Conservation (phyloP, 164 flowering plant species). For the Berberis vulgaris region DNA sequence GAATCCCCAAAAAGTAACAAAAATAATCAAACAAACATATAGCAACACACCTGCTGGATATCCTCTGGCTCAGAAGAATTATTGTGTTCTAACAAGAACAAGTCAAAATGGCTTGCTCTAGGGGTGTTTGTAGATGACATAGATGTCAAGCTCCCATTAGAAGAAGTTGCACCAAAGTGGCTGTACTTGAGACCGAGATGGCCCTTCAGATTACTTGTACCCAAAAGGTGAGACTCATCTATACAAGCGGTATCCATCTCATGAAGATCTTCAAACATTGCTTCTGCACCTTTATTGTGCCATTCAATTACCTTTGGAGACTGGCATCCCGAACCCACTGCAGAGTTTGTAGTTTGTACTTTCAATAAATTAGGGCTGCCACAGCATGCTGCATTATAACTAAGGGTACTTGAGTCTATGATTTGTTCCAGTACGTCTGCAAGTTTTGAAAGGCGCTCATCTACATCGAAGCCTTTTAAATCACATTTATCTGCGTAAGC, state of each 20-base stretch:
- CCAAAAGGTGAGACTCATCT: conserved; percentile 42
- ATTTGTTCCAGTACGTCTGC: conserved; percentile 60
- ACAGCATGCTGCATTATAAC: conserved; percentile 20
- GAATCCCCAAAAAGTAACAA: background rate
- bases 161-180: conserved; percentile 45
- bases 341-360: conserved; percentile 20
- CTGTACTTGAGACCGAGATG: conserved; percentile 32
- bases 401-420: conserved; percentile 35
- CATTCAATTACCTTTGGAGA: conserved; percentile 64
- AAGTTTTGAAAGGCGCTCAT: conserved; percentile 51
- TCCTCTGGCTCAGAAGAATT: conserved; percentile 53
- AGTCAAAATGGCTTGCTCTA: conserved; percentile 49
- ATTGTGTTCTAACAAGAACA: conserved; percentile 52
- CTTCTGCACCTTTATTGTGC: conserved; percentile 61
- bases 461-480: conserved; percentile 32
- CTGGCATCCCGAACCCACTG: conserved; percentile 25
- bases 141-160: conserved; percentile 58
- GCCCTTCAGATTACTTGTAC: conserved; percentile 27
- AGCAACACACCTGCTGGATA: conserved; percentile 43
- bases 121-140: conserved; percentile 70
- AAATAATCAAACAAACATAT: background rate
- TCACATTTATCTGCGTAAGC: conserved; percentile 78
- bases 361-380: conserved; percentile 39
- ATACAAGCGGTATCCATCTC: conserved; percentile 79
- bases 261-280: conserved; percentile 75